Percentiles rank a stretch among this genome's conserved stretches.
These are phyloP conservation scores for baker's yeast (Saccharomyces cerevisiae) DNA, from an alignment of 805 yeast species.

Conservation along the genomic window DNA sequence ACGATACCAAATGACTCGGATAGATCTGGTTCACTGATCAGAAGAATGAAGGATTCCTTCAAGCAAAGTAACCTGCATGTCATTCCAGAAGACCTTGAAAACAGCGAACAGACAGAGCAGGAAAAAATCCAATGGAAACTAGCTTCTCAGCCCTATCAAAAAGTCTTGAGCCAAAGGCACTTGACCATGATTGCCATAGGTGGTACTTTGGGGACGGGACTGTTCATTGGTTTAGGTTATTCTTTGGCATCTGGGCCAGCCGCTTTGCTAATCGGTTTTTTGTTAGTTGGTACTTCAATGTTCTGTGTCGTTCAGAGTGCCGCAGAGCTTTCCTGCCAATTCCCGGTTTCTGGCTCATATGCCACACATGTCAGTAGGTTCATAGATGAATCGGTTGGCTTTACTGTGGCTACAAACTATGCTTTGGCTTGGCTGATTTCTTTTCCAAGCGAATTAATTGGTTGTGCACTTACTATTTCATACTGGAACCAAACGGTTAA, in stretches of 20 bases:
- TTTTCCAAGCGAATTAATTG: slow-evolving; percentile 45
- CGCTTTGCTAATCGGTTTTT: slow-evolving; percentile 19
- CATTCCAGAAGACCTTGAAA: slow-evolving; percentile 6
- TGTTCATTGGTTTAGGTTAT: slow-evolving; percentile 16
- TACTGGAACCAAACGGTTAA: slow-evolving; percentile 32
- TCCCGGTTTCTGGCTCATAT: slow-evolving; percentile 48
- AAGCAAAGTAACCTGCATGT: slow-evolving; percentile 1
- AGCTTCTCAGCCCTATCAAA: slow-evolving; percentile 15
- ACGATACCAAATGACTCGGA: slow-evolving; percentile 1
- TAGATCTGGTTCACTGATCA: slow-evolving; percentile 1
- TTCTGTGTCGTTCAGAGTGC: slow-evolving; percentile 26
- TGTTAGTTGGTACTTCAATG: slow-evolving; percentile 23
- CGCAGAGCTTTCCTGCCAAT: slow-evolving; percentile 42
- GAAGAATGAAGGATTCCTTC: slow-evolving; percentile 4
- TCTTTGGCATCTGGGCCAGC: slow-evolving; percentile 24
- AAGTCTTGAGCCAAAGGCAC: slow-evolving; percentile 13
- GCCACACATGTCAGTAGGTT: slow-evolving; percentile 51
- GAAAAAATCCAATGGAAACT: slow-evolving; percentile 7
- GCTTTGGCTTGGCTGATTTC: slow-evolving; percentile 46
- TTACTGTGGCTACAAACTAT: slow-evolving; percentile 53
- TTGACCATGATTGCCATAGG: slow-evolving; percentile 18
- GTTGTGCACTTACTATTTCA: slow-evolving; percentile 42
- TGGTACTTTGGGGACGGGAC: slow-evolving; percentile 18
- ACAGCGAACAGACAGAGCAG: slow-evolving; percentile 5
- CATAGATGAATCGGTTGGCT: slow-evolving; percentile 48